Evolutionary conservation across 768 basidiomycete species (phyloP).

Genomic region (Suillus subalutaceus): DNA sequence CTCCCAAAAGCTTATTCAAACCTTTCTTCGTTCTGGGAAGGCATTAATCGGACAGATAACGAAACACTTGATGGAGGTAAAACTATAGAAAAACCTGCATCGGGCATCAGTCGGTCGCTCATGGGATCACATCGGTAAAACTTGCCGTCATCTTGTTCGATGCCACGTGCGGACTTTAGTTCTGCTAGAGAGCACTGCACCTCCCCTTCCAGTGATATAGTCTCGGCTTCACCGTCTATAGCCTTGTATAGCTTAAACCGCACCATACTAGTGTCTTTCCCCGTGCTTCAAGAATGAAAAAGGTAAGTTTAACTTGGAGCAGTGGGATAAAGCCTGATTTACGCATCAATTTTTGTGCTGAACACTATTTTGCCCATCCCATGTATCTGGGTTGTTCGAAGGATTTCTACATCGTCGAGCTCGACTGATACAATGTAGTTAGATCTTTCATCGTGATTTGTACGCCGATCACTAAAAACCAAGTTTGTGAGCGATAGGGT

Average conservation of each 20-base stretch:
- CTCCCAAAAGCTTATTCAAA: neutral
- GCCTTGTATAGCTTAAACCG: neutral
- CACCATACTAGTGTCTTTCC: neutral
- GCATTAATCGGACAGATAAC: neutral
- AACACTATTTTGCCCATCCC: neutral
- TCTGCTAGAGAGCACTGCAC: neutral
- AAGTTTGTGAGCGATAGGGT: neutral
- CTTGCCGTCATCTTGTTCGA: neutral
- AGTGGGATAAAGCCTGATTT: neutral
- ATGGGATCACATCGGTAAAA: neutral
- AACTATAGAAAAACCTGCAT: neutral
- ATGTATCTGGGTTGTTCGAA: neutral
- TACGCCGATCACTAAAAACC: neutral
- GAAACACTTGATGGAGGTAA: neutral
- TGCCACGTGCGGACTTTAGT: neutral
- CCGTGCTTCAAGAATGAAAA: neutral
- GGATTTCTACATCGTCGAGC: neutral
- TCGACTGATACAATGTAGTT: neutral
- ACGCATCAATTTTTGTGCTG: slow-evolving; percentile 2
- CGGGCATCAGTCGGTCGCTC: neutral
- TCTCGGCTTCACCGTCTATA: neutral
- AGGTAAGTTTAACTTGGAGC: neutral
- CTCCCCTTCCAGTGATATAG: neutral
- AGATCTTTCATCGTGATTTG: neutral
- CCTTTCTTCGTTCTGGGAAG: neutral